Conservation (phyloP, 352 stramenopile genomes). For the Phytopythium oedochilum region DNA sequence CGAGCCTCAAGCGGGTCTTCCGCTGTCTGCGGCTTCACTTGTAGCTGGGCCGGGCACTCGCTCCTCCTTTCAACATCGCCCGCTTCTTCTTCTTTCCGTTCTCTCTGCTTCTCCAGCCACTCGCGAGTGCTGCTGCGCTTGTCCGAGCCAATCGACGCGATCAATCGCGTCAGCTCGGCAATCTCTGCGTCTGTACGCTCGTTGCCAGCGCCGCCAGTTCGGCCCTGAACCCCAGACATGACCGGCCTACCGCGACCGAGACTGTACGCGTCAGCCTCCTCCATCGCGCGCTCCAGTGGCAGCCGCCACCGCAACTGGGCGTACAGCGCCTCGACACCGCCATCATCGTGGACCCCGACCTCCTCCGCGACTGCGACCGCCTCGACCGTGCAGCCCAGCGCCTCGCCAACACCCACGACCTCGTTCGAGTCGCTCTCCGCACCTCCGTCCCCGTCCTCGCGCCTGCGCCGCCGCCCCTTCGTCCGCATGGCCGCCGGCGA, state of each 20-base stretch:
- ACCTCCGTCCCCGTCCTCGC: neutral
- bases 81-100: neutral
- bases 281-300: constrained; percentile 18
- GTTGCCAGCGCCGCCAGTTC: neutral
- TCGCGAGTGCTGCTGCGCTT: neutral
- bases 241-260: neutral
- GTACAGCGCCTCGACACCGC: neutral
- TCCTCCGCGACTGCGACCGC: neutral
- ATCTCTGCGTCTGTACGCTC: constrained; percentile 3
- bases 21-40: constrained; percentile 7
- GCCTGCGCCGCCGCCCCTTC: neutral
- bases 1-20: constrained; percentile 25
- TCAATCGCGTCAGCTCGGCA: constrained; percentile 13
- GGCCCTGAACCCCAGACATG: neutral
- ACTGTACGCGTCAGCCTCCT: constrained; percentile 11
- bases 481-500: neutral
- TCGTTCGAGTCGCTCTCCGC: neutral
- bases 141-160: constrained; percentile 4
- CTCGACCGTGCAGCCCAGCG: neutral
- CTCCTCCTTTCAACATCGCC: constrained; percentile 1
- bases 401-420: neutral
- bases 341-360: neutral
- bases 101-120: constrained; percentile 8
- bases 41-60: constrained; percentile 9
- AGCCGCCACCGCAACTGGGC: neutral